Evolutionary conservation across 345 rosid genomes (phyloP), one percentile per base, ranked within the genome.

Genomic region (Salix koriyanagi): DNA sequence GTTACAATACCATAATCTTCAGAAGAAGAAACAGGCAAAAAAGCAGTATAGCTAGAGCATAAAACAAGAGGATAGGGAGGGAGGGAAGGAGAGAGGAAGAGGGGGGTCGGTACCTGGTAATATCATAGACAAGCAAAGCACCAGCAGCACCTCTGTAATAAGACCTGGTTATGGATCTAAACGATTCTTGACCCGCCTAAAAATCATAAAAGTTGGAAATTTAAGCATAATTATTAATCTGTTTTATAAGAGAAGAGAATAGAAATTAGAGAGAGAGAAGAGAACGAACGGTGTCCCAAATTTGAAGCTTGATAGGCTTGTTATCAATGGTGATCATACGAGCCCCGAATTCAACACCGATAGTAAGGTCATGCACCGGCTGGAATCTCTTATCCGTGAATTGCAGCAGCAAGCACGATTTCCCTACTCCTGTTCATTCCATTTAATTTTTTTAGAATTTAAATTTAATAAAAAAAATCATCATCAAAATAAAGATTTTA

Each of bases 181-280:
- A 96, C 58, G 98, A 92, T 82, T 96, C 99, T 80, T 96, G 99
- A 84, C 99, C 99, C 2, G 99, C 99, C 99, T 93, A 85, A 46
- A 77, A 70, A 32, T 68, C 21, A 16, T 4, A 9, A 23, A 70
- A 75, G 56, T 34, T 19, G 39, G 18, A 65, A 37, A 12, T 15
- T 52, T 54, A 34, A 23, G 26, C 3, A 42, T 30, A 58, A 60
- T n/a, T 32, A 50, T 8, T 7, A 14, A 46, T 12, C 0, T 15
- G 10, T 2, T 23, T 7, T 6, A 0, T 15, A 39, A 12, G n/a
- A 58, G 32, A 8, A 56, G 21, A 6, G 30, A 66, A 19, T 58
- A 8, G 14, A 13, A 14, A 41, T 21, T 23, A 62, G 6, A 14
- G 15, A 9, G 18, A 61, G 25, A 18, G 39, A 28, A 6, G 69